Conservation (phyloP, 1,284 basidiomycete species). For the Sanghuangporus weigelae region DNA sequence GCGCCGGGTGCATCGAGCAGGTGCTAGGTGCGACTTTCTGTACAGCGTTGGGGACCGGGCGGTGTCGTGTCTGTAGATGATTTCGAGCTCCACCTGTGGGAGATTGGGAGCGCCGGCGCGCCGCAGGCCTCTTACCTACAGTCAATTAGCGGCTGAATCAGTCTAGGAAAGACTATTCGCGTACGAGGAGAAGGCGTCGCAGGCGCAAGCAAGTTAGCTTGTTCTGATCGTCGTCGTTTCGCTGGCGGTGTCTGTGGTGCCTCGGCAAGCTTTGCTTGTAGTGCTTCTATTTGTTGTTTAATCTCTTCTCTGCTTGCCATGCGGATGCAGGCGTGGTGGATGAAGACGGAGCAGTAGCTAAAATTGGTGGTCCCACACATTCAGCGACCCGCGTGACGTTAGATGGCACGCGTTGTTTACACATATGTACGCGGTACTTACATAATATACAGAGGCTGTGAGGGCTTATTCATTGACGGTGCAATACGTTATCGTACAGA, state of each 20-base stretch:
- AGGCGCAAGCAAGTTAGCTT: slow-evolving; percentile 47
- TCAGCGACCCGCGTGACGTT: slow-evolving; percentile 12
- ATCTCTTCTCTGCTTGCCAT: slow-evolving; percentile 26
- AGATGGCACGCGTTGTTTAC: slow-evolving; percentile 24
- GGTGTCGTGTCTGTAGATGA: neutral
- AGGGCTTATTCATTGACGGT: too few species aligned
- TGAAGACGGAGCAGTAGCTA: neutral
- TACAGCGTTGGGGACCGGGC: neutral
- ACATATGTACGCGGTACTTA: slow-evolving; percentile 16
- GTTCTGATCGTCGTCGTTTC: slow-evolving; percentile 45
- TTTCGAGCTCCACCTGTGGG: slow-evolving; percentile 2
- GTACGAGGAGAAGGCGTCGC: slow-evolving; percentile 67
- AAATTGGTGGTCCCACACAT: neutral
- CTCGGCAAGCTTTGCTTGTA: slow-evolving; percentile 39
- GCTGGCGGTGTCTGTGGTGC: slow-evolving; percentile 31
- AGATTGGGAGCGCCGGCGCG: neutral
- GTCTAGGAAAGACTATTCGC: slow-evolving; percentile 21
- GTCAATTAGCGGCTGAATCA: neutral
- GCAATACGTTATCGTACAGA: too few species aligned
- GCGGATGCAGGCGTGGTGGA: neutral
- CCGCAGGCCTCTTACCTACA: slow-evolving; percentile 14
- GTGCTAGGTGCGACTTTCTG: neutral
- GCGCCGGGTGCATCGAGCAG: neutral
- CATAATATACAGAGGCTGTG: neutral
- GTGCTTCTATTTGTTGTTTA: slow-evolving; percentile 35